These are phyloP conservation scores for Cyclotella cryptica DNA, from an alignment of 108 stramenopile genomes.

Conservation along the genomic window DNA sequence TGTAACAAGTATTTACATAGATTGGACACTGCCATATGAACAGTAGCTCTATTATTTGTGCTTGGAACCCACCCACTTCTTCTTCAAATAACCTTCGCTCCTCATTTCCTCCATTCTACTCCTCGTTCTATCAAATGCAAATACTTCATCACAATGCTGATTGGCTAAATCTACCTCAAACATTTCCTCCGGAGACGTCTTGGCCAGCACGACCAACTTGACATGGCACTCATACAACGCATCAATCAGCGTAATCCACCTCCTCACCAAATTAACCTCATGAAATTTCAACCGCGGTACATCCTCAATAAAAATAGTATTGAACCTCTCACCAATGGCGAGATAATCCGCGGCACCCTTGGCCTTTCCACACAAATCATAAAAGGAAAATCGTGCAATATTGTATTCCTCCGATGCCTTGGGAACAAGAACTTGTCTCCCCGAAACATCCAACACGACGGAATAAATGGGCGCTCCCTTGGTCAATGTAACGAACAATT, in stretches of 20 bases:
- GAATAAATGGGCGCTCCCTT: slow-evolving; percentile 45
- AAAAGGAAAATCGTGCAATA: slow-evolving; percentile 81
- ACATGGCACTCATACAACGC: slow-evolving; percentile 85
- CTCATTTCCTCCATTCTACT: slow-evolving; percentile 95
- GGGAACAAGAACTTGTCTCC: slow-evolving; percentile 72
- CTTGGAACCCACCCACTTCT: slow-evolving; percentile 50
- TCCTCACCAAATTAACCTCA: slow-evolving; percentile 84
- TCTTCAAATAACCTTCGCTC: slow-evolving; percentile 68
- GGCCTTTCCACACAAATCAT: slow-evolving; percentile 89
- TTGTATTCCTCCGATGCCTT: slow-evolving; percentile 56
- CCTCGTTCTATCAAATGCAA: slow-evolving; percentile 93
- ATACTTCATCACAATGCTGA: slow-evolving; percentile 87
- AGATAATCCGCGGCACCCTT: slow-evolving; percentile 94
- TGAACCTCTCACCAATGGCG: slow-evolving; percentile 86
- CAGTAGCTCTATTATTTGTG: neutral
- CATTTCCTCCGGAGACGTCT: slow-evolving; percentile 49
- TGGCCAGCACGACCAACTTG: slow-evolving; percentile 64
- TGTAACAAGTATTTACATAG: neutral
- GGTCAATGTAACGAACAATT: slow-evolving; percentile 57
- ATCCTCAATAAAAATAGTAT: slow-evolving; percentile 83
- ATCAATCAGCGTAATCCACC: slow-evolving; percentile 88
- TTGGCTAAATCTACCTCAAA: slow-evolving; percentile 58
- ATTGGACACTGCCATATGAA: neutral
- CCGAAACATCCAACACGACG: slow-evolving; percentile 65
- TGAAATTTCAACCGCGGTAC: slow-evolving; percentile 85